Evolutionary conservation across 129 eudicot species (phyloP).

Genomic region (Daucus carota): DNA sequence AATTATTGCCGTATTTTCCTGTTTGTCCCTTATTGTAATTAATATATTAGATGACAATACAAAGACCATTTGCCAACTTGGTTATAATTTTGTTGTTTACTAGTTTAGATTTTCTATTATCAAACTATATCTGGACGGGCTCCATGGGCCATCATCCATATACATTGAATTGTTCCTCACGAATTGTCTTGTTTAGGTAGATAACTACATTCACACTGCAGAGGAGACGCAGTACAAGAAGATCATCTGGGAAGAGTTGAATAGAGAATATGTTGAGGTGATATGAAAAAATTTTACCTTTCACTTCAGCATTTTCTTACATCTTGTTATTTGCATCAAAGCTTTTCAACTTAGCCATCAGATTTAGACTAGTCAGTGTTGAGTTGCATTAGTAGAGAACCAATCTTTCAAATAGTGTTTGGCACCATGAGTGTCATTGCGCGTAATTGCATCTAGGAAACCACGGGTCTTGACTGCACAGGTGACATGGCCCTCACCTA

Average conservation of each 20-base stretch:
- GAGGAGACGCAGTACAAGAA: conserved; percentile 54
- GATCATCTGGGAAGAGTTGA: conserved; percentile 67
- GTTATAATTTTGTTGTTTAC: not conserved
- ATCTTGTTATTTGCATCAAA: not conserved
- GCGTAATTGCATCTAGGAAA: not conserved
- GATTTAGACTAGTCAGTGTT: not conserved
- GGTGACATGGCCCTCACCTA: not conserved
- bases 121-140: not conserved
- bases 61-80: not conserved
- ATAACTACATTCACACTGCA: conserved; percentile 46
- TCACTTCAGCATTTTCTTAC: not conserved
- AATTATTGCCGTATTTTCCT: not conserved
- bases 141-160: not conserved
- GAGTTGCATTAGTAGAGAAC: not conserved
- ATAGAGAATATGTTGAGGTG: conserved; percentile 75
- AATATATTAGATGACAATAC: not conserved
- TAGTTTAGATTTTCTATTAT: not conserved
- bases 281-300: not conserved
- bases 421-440: not conserved
- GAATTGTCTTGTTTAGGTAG: conserved; percentile 36
- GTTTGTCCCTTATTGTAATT: not conserved
- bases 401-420: not conserved
- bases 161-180: not conserved
- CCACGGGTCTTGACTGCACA: not conserved
- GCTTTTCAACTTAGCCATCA: not conserved